These are phyloP conservation scores for Nidularia pulvinata DNA, from an alignment of 768 basidiomycete species.

Conservation along the genomic window DNA sequence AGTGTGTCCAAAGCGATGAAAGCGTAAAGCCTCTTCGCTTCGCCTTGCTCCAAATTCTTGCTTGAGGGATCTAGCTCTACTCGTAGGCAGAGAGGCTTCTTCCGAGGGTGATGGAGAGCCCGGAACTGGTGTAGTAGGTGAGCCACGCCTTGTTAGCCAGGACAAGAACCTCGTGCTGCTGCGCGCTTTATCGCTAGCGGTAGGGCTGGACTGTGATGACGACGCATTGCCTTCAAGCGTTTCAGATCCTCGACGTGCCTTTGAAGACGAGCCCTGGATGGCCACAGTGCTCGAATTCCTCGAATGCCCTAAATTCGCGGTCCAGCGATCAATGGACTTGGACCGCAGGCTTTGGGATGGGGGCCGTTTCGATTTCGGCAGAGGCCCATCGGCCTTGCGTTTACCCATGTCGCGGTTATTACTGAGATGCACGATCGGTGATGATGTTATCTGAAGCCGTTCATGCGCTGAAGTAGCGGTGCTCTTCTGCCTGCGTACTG, in stretches of 20 bases:
- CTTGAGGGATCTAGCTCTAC: not conserved
- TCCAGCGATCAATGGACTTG: slow-evolving; percentile 28
- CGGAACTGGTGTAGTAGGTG: not conserved
- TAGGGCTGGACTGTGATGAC: slow-evolving; percentile 12
- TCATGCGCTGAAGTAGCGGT: not conserved
- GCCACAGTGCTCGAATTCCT: slow-evolving; percentile 8
- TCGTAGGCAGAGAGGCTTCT: not conserved
- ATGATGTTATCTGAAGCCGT: not conserved
- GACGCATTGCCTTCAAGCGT: not conserved
- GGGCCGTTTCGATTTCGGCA: not conserved
- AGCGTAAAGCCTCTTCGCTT: slow-evolving; percentile 46
- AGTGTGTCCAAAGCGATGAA: slow-evolving; percentile 12
- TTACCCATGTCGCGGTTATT: slow-evolving; percentile 20
- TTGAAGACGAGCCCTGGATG: slow-evolving; percentile 8
- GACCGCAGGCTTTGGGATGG: slow-evolving; percentile 15
- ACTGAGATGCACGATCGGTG: not conserved
- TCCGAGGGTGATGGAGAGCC: not conserved
- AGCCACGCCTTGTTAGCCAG: not conserved
- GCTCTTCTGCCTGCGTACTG: slow-evolving; percentile 9
- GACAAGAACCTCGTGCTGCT: not conserved
- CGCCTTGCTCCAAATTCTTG: slow-evolving; percentile 17
- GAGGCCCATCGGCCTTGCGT: slow-evolving; percentile 9
- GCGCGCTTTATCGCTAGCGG: slow-evolving; percentile 8
- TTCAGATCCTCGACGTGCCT: slow-evolving; percentile 10
- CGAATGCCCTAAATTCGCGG: slow-evolving; percentile 1